Evolutionary conservation across 2,329 filamentous ascomycete genomes (phyloP).

Genomic region (Fusarium bactridioides): DNA sequence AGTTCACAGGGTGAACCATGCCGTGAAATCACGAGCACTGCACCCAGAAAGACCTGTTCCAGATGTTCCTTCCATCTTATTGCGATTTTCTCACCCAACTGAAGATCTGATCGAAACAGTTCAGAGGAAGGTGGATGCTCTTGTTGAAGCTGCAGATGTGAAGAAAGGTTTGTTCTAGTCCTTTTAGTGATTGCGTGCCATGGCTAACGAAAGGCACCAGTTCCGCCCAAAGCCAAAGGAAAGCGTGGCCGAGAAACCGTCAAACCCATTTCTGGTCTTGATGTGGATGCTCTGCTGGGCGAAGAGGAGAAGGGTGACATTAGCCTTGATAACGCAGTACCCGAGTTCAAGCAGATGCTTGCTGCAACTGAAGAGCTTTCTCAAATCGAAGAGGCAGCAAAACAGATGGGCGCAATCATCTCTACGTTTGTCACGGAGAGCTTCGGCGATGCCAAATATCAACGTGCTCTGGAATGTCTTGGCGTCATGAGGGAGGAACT

Average conservation of each 20-base stretch:
- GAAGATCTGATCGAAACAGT: conserved; percentile 69
- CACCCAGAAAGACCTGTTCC: conserved; percentile 72
- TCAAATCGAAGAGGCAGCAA: conserved; percentile 71
- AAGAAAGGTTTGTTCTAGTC: conserved; percentile 72
- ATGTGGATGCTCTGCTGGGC: conserved; percentile 82
- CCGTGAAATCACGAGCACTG: conserved; percentile 82
- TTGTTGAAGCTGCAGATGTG: conserved; percentile 77
- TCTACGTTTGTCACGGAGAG: conserved; percentile 73
- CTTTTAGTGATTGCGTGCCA: not conserved
- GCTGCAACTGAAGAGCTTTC: conserved; percentile 65
- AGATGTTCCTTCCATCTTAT: conserved; percentile 68
- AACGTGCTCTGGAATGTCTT: conserved; percentile 76
- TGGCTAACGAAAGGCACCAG: conserved; percentile 51
- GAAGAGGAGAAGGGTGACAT: conserved; percentile 57
- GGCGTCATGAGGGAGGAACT: conserved; percentile 81
- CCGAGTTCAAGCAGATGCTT: conserved; percentile 87
- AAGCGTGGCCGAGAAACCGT: conserved; percentile 73
- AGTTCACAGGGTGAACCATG: conserved; percentile 88
- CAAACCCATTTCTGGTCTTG: conserved; percentile 89
- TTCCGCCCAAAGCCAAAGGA: conserved; percentile 81
- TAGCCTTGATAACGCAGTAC: conserved; percentile 77
- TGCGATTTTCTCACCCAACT: conserved; percentile 77
- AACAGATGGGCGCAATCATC: conserved; percentile 79
- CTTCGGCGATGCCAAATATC: conserved; percentile 78
- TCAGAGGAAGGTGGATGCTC: conserved; percentile 63